Evolutionary conservation across 148 eudicot genomes (phyloP).

Genomic region (Heliamphora exappendiculata): DNA sequence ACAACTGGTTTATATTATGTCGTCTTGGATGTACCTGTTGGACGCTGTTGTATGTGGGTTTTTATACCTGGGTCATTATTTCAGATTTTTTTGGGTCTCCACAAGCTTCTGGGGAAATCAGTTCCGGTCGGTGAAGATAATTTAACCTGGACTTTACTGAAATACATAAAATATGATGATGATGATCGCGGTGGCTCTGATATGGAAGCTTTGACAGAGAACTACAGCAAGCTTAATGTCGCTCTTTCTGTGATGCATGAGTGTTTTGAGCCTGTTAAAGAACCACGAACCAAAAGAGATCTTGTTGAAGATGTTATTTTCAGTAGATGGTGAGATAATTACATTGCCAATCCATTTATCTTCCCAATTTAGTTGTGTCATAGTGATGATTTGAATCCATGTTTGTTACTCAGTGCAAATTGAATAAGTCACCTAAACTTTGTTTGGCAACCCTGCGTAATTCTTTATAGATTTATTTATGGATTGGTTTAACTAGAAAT

Average conservation of each 20-base stretch:
- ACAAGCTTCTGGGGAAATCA: conserved; percentile 52
- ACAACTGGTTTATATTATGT: no score
- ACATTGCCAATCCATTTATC: conserved; percentile 2
- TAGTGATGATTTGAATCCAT: neutral
- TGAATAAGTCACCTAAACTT: neutral
- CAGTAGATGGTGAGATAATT: conserved; percentile 41
- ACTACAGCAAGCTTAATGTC: conserved; percentile 53
- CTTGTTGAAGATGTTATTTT: conserved; percentile 83
- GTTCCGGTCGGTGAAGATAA: conserved; percentile 50
- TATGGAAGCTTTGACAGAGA: conserved; percentile 34
- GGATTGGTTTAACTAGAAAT: neutral
- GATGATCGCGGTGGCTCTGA: conserved; percentile 24
- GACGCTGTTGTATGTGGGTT: neutral
- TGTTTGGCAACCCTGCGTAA: neutral
- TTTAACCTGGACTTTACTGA: conserved; percentile 71
- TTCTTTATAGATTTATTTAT: neutral
- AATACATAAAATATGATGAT: conserved; percentile 28
- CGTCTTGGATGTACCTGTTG: neutral
- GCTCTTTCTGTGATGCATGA: conserved; percentile 91
- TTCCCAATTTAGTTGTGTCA: neutral
- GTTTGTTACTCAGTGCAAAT: neutral
- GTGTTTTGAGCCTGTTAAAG: conserved; percentile 85
- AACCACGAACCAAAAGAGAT: conserved; percentile 59
- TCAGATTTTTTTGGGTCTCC: conserved; percentile 68
- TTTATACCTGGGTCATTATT: conserved; percentile 13